Evolutionary conservation across 192 early-diverging fungal genomes (phyloP), one percentile per base, ranked within the genome.

Genomic region (Linnemannia schmuckeri): DNA sequence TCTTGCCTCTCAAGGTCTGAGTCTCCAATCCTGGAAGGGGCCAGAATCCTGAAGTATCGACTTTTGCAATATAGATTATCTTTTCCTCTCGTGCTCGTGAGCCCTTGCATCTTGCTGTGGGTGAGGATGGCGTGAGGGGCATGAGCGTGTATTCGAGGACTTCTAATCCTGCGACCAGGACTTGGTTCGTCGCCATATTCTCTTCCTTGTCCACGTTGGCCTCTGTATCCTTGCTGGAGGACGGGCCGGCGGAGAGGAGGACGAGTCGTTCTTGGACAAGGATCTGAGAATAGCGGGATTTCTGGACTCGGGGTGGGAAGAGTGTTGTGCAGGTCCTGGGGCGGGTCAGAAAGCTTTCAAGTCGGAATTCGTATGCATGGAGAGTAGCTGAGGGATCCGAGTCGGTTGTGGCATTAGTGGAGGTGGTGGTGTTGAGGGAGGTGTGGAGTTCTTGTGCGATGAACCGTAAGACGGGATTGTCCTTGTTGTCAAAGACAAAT

Each of bases 41-140:
- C 82, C 82, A 83, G 66, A 76, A 80, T 3, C 89, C 89, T 1
- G 89, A 85, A 0, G 90, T 91, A 63, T 91, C 90, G 70, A 91
- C 83, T 70, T 91, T 91, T 20, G 89, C 83, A 61, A 91, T 82
- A 44, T 91, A 91, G 7, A 88, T 76, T 8, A 89, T 78, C 41
- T 72, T 37, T 54, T 87, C 76, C 12, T 57, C 27, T 1, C 6
- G 18, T 22, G 76, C 1, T 24, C 33, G 0, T 42, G 37, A 3
- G 33, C 15, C 2, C 30, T n/a, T 22, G 30, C 18, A 15, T 72
- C 35, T 12, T 66, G 52, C 24, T 41, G 33, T 1, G 2, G 30
- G 24, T 15, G 47, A 3, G 7, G 69, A 7, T 12, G 49, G 15
- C 8, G 54, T 66, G 35, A 7, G 40, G 9, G 77, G 85, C 8